These are phyloP conservation scores for Theileria orientalis DNA, from an alignment of 169 alveolate species.

Conservation along the genomic window DNA sequence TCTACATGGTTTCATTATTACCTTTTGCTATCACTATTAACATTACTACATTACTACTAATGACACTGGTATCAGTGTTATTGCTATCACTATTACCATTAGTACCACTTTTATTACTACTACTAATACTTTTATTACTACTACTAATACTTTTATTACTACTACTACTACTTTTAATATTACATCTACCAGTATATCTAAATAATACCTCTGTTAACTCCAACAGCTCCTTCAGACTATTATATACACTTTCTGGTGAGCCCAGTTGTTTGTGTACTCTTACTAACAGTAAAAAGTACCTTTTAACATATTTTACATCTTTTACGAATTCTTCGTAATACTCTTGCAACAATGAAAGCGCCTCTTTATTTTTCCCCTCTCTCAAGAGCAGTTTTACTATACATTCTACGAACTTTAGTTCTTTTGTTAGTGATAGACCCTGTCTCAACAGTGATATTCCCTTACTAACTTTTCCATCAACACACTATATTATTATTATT, in stretches of 20 bases:
- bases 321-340: background rate
- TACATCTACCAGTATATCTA: too few relatives aligned
- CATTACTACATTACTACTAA: too few relatives aligned
- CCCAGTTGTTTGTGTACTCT: conserved; percentile 13
- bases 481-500: conserved; percentile 8
- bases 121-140: too few relatives aligned
- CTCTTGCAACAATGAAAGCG: conserved; percentile 9
- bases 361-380: conserved; percentile 13
- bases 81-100: too few relatives aligned
- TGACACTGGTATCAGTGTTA: too few relatives aligned
- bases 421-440: conserved; percentile 3
- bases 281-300: background rate
- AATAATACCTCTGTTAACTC: background rate
- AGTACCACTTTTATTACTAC: too few relatives aligned
- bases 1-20: too few relatives aligned
- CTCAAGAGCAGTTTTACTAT: background rate
- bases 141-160: too few relatives aligned
- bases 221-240: too few relatives aligned
- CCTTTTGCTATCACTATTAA: too few relatives aligned
- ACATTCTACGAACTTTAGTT: background rate
- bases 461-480: conserved; percentile 14
- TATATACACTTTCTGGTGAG: conserved; percentile 6
- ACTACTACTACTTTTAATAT: too few relatives aligned
- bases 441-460: conserved; percentile 20
- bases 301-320: background rate